These are phyloP conservation scores for Tillandsia fasciculata DNA, from an alignment of 176 grass and related monocot genomes.

Conservation along the genomic window DNA sequence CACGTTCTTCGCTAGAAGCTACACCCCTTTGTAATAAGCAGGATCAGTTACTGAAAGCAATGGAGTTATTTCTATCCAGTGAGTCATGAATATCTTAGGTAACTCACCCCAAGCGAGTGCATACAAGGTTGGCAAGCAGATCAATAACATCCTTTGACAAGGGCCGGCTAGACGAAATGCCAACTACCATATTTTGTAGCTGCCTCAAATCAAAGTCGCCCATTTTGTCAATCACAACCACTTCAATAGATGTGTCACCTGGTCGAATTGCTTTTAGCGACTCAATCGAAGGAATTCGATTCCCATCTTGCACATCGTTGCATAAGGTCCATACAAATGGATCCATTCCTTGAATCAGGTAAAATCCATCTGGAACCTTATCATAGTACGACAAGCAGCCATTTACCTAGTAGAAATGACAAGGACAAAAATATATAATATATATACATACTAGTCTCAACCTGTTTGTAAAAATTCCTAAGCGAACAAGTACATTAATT, in stretches of 20 bases:
- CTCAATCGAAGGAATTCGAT: constrained; percentile 52
- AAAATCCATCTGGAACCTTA: constrained; percentile 66
- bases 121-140: constrained; percentile 51
- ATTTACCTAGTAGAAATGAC: constrained; percentile 37
- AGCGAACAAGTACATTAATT: no score
- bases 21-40: constrained; percentile 46
- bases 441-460: no score
- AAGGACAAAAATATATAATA: neutral
- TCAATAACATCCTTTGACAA: constrained; percentile 41
- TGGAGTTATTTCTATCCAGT: neutral
- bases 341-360: constrained; percentile 74
- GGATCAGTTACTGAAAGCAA: neutral
- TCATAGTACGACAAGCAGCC: constrained; percentile 69
- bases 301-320: constrained; percentile 46
- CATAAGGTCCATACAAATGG: constrained; percentile 79
- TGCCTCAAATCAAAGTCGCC: constrained; percentile 46
- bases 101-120: constrained; percentile 62
- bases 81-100: neutral
- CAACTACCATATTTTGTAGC: constrained; percentile 33
- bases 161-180: constrained; percentile 31
- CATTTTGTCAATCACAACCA: constrained; percentile 42
- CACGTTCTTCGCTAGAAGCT: constrained; percentile 40
- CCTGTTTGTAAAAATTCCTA: no score
- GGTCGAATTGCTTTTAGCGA: constrained; percentile 41
- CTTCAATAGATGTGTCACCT: constrained; percentile 44